Percentiles rank a stretch among this genome's conserved stretches.
Conservation (phyloP, 495 filamentous ascomycete species). For the Daldinia bambusicola region DNA sequence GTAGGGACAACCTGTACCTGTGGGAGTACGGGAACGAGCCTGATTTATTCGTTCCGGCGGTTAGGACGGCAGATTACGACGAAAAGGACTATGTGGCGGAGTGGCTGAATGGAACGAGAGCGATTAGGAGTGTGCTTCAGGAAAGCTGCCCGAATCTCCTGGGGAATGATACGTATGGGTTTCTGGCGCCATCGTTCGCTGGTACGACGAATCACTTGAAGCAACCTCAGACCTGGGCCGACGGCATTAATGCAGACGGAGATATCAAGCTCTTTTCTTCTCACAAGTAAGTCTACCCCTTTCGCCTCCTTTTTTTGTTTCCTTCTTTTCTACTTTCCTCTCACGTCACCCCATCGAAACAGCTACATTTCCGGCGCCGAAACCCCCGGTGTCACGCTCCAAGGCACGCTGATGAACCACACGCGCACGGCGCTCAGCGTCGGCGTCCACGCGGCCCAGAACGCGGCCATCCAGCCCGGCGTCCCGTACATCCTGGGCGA, state of each 20-base stretch:
- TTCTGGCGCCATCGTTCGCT: slow-evolving; percentile 70
- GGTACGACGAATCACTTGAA: slow-evolving; percentile 65
- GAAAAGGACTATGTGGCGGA: slow-evolving; percentile 69
- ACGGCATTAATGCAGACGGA: slow-evolving; percentile 60
- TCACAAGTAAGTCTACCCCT: slow-evolving; percentile 64
- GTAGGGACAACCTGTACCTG: slow-evolving; percentile 59
- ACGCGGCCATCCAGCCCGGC: slow-evolving; percentile 53
- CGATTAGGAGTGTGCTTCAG: slow-evolving; percentile 60
- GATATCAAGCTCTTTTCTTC: slow-evolving; percentile 67
- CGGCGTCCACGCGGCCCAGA: slow-evolving; percentile 58
- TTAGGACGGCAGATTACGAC: slow-evolving; percentile 64
- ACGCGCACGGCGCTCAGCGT: slow-evolving; percentile 63
- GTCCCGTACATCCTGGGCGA: slow-evolving; percentile 73
- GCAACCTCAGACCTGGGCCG: slow-evolving; percentile 60
- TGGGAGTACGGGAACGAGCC: slow-evolving; percentile 78
- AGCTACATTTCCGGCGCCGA: slow-evolving; percentile 74
- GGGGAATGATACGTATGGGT: slow-evolving; percentile 57
- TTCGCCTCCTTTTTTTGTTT: background rate
- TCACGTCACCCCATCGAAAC: slow-evolving; percentile 5
- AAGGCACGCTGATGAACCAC: slow-evolving; percentile 74
- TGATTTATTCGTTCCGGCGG: slow-evolving; percentile 67
- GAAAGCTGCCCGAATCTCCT: slow-evolving; percentile 64
- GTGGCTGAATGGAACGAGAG: slow-evolving; percentile 66
- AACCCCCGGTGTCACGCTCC: slow-evolving; percentile 70
- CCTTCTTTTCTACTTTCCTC: background rate